Evolutionary conservation across 768 basidiomycete genomes (phyloP).

Genomic region (Pleurotus eryngii): DNA sequence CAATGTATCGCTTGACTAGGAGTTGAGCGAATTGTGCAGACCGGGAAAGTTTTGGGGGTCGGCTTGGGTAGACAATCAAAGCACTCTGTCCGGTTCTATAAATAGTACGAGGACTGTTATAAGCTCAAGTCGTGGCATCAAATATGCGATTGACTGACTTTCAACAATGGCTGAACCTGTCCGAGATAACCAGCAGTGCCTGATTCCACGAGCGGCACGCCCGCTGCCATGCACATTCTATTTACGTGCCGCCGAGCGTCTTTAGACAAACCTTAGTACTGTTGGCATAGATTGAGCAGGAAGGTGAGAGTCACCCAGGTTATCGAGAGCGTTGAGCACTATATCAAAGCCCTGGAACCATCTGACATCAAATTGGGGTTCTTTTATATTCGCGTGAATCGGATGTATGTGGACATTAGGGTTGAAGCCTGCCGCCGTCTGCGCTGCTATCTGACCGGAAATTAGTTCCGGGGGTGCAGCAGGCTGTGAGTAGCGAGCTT

Average conservation of each 20-base stretch:
- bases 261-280: conserved; percentile 22
- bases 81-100: conserved; percentile 85
- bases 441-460: conserved; percentile 65
- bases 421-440: conserved; percentile 81
- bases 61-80: conserved; percentile 96
- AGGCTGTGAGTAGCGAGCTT: conserved; percentile 18
- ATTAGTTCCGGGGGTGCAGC: not conserved
- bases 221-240: conserved; percentile 94
- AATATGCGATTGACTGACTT: conserved; percentile 44
- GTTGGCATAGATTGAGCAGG: not conserved
- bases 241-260: conserved; percentile 96
- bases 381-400: conserved; percentile 95
- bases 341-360: conserved; percentile 93
- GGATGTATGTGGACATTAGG: conserved; percentile 85
- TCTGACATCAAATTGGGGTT: conserved; percentile 78
- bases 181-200: conserved; percentile 97
- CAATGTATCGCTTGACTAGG: conserved; percentile 98
- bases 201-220: conserved; percentile 89
- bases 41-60: conserved; percentile 91
- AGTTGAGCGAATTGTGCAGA: conserved; percentile 96
- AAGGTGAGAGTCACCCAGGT: conserved; percentile 63
- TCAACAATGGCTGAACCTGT: conserved; percentile 91
- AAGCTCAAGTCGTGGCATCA: too few relatives aligned
- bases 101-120: not conserved
- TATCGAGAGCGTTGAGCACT: conserved; percentile 94